Base-by-base conservation (phyloP, 2,329 filamentous ascomycete species). In the Diaporthe australafricana region DNA sequence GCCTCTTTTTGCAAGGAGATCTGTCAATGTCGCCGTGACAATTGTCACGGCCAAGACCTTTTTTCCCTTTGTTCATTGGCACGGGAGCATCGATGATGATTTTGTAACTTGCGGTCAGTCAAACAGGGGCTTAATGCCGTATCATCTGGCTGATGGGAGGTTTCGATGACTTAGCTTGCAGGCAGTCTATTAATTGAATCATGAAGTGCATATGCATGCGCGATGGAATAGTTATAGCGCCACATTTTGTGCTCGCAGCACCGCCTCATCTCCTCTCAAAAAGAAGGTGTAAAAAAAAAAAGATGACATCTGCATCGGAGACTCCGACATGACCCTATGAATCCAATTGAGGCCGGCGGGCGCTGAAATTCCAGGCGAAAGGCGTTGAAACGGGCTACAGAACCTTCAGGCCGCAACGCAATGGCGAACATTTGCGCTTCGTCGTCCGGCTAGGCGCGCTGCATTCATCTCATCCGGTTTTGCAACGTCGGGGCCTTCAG, bases 181-280 rank as follows among this genome's bases (percentile, higher is more conserved):
- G 30, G 30, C 30, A 50, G 45, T 16, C 22, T 32, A 8, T n/a
- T 48, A 38, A 38, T 65, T 16, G 45, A 65, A 65, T 65, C 45
- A 65, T 50, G 60, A 20, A 27, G 30, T 65, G 60, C 60, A 65
- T 50, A 65, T 65, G 45, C 60, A 50, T 50, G 60, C 60, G n/a
- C 48, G 42, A 48, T 38, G 5, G 30, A 65, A 65, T 12, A 35
- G n/a, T 50, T 48, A 17, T 38, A 65, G 42, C 30, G n/a, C 7
- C 12, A 45, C 17, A 9, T 35, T 9, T 22, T 27, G 60, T 11
- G 30, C 35, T 20, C 25, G 20, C 27, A 12, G 35, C 20, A 1
- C 14, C n/a, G n/a, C n/a, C n/a, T n/a, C n/a, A n/a, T n/a, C n/a
- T n/a, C n/a, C n/a, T n/a, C n/a, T n/a, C n/a, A n/a, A n/a, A n/a